Base-by-base conservation (phyloP, 345 rosid genomes). In the Crucihimalaya himalaica region DNA sequence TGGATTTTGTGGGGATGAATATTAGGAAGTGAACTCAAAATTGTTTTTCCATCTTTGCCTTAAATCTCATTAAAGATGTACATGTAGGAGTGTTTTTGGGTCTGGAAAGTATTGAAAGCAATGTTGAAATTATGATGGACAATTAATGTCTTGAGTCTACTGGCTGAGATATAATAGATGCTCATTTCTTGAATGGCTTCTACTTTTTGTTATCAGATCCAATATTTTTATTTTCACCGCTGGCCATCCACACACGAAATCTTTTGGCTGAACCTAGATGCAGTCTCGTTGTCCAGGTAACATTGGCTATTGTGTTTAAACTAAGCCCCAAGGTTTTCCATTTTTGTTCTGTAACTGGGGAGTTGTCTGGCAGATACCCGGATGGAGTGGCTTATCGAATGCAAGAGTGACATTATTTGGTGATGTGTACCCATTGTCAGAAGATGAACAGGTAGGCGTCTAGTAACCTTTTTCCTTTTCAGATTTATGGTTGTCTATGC, bases 371-470 rank as follows among this genome's bases (percentile, higher is more conserved):
- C 78, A 95, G 99, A 86, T 95, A 60, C 99, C 98, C 11, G 98
- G 98, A 56, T 90, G 98, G 98, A 95, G 96, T 80, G 84, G 98
- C 87, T 89, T 95, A 79, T 95, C 98, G 23, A 95, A 92, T 78
- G 99, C 99, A 40, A 89, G 99, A 63, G 99, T 92, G 67, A 92
- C 99, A 57, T 83, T 95, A 28, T 95, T 95, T 82, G 99, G 99
- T n/a, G 98, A 95, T 80, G 88, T 92, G 19, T 81, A 85, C 83
- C 99, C 98, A 28, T 92, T 95, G 76, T 84, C 91, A 15, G 89
- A 87, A 77, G 75, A 86, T 70, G 89, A 92, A 80, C 98, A 95
- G 96, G 99, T 90, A 14, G 5, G 45, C 42, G 23, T 48, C 54
- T 55, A 66, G 19, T 13, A n/a, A 23, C 11, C 53, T 10, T 37